Evolutionary conservation across 2,329 filamentous ascomycete species (phyloP).

Genomic region (Alternaria sp.): DNA sequence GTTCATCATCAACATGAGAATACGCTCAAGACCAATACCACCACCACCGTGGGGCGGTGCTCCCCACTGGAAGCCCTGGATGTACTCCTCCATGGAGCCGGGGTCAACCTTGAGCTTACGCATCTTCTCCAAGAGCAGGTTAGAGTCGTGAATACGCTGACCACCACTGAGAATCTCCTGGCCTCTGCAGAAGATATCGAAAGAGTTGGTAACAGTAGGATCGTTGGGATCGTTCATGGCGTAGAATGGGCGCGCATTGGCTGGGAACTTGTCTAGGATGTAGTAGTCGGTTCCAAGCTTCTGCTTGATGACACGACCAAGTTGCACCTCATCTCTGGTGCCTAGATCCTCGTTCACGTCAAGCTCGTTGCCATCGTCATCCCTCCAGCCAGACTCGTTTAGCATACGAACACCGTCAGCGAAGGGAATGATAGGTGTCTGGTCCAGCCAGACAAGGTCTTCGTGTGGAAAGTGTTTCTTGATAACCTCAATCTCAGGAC

Average conservation of each 20-base stretch:
- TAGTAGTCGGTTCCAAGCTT: constrained; percentile 92
- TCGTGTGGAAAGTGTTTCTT: constrained; percentile 87
- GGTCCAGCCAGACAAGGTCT: constrained; percentile 85
- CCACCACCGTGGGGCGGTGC: constrained; percentile 90
- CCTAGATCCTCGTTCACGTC: constrained; percentile 81
- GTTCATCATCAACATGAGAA: constrained; percentile 85
- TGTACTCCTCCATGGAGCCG: constrained; percentile 87
- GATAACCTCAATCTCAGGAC: constrained; percentile 78
- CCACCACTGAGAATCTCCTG: constrained; percentile 94
- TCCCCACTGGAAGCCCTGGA: constrained; percentile 87
- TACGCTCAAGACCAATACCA: constrained; percentile 87
- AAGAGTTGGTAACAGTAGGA: constrained; percentile 82
- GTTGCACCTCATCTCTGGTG: constrained; percentile 85
- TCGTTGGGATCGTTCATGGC: constrained; percentile 84
- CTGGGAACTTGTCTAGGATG: constrained; percentile 91
- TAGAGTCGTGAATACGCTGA: constrained; percentile 87
- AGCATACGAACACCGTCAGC: constrained; percentile 81
- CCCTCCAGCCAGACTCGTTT: constrained; percentile 77
- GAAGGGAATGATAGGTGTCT: constrained; percentile 85
- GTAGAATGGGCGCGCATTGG: constrained; percentile 86
- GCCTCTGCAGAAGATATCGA: constrained; percentile 92
- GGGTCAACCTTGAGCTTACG: constrained; percentile 77
- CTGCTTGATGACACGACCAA: constrained; percentile 85
- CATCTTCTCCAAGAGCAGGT: constrained; percentile 81
- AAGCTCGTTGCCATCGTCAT: constrained; percentile 77